Conservation (phyloP, 2,329 filamentous ascomycete genomes). For the Zymoseptoria brevis region DNA sequence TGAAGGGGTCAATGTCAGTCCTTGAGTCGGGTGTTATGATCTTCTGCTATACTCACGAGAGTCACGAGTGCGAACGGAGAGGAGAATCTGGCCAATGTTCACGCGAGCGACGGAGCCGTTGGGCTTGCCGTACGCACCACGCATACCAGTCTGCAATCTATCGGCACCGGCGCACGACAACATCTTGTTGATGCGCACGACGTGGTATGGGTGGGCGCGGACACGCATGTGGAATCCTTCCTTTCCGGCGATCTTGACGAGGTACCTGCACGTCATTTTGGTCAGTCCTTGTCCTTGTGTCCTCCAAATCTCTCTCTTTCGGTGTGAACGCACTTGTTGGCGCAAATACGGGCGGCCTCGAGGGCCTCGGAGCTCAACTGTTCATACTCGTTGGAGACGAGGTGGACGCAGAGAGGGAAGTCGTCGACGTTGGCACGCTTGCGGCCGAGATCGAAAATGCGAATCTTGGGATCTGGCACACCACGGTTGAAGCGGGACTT, state of each 20-base stretch:
- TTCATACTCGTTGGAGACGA: conserved; percentile 99
- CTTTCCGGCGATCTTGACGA: conserved; percentile 62
- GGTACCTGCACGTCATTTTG: conserved; percentile 43
- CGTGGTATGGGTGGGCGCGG: conserved; percentile 97
- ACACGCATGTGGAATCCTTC: conserved; percentile 65
- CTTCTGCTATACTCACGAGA: conserved; percentile 53
- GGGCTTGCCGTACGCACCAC: conserved; percentile 99
- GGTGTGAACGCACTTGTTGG: conserved; percentile 73
- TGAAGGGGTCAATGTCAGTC: conserved; percentile 30
- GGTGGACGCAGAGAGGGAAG: conserved; percentile 98
- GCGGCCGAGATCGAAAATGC: conserved; percentile 66
- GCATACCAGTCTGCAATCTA: conserved; percentile 99
- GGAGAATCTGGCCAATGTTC: conserved; percentile 99
- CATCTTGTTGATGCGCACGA: conserved; percentile 99
- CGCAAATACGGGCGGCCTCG: conserved; percentile 99
- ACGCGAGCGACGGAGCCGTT: conserved; percentile 98
- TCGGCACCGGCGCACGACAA: conserved; percentile 99
- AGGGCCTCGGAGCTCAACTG: conserved; percentile 99
- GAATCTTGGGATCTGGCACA: conserved; percentile 64
- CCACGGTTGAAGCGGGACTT: conserved; percentile 99
- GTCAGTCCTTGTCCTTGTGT: conserved; percentile 3
- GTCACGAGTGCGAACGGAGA: conserved; percentile 96
- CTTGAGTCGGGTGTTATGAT: neutral
- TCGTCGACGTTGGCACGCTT: conserved; percentile 99
- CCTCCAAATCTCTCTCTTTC: neutral